Conservation (phyloP, 352 stramenopile species). For the Phytopythium oedochilum region DNA sequence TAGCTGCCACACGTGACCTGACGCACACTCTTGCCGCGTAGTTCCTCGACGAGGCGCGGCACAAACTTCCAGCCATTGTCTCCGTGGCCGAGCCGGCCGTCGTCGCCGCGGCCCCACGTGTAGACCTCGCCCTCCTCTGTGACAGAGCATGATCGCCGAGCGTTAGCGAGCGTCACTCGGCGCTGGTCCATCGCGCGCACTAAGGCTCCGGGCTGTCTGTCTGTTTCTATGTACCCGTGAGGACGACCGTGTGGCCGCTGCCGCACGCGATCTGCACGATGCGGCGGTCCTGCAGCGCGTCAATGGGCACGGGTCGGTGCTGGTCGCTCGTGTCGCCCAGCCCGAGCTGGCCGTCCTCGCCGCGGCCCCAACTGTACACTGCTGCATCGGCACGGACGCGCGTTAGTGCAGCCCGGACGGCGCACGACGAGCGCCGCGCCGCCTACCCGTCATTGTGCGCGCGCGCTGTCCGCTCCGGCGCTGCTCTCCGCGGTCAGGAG, state of each 20-base stretch:
- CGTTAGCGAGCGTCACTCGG: background rate
- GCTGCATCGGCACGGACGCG: too few species aligned
- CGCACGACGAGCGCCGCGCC: background rate
- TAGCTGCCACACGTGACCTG: slow-evolving; percentile 96
- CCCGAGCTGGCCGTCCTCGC: slow-evolving; percentile 84
- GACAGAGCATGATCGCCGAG: background rate
- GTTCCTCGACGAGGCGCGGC: slow-evolving; percentile 88
- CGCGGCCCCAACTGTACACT: slow-evolving; percentile 88
- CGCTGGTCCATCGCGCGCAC: background rate
- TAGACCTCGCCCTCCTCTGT: slow-evolving; percentile 83
- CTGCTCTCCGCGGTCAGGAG: too few species aligned
- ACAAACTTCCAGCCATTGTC: slow-evolving; percentile 98
- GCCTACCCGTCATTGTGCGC: slow-evolving; percentile 1
- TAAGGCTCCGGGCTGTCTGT: background rate
- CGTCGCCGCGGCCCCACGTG: slow-evolving; percentile 87
- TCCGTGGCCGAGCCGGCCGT: slow-evolving; percentile 87
- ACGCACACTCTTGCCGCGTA: slow-evolving; percentile 87
- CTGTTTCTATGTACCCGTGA: slow-evolving; percentile 36
- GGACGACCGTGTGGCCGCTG: slow-evolving; percentile 86
- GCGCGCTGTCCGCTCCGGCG: background rate
- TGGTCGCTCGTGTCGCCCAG: slow-evolving; percentile 87
- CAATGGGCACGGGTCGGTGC: slow-evolving; percentile 74
- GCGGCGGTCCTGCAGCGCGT: slow-evolving; percentile 75
- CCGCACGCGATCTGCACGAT: slow-evolving; percentile 88
- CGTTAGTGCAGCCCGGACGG: too few species aligned